Conservation (phyloP, 495 filamentous ascomycete genomes). For the Trichodelitschia bisporula region DNA sequence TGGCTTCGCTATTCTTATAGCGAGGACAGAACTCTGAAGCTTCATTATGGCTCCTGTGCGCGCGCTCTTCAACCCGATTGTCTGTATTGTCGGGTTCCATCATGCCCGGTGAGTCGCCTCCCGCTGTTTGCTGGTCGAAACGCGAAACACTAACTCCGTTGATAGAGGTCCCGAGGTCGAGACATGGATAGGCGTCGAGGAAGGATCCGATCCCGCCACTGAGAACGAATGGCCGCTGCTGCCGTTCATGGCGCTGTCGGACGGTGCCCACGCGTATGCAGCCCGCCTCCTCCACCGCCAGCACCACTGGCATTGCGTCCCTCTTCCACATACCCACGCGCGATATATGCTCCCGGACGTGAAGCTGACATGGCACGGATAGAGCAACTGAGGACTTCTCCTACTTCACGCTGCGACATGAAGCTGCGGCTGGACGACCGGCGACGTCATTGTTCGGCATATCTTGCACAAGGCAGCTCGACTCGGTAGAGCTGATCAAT, state of each 20-base stretch:
- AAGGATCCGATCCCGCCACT: slow-evolving; percentile 51
- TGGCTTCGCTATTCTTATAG: too few relatives aligned
- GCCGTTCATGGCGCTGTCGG: slow-evolving; percentile 93
- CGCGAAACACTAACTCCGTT: too few relatives aligned
- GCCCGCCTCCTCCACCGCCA: slow-evolving; percentile 1
- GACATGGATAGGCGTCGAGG: slow-evolving; percentile 59
- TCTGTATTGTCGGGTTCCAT: slow-evolving; percentile 89
- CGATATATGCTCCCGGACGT: background rate
- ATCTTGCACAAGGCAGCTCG: slow-evolving; percentile 78
- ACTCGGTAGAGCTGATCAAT: slow-evolving; percentile 48
- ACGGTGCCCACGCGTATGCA: slow-evolving; percentile 79
- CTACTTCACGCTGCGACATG: slow-evolving; percentile 78
- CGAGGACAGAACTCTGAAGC: too few relatives aligned
- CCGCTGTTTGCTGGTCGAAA: too few relatives aligned
- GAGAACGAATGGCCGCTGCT: slow-evolving; percentile 85
- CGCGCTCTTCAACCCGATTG: slow-evolving; percentile 25
- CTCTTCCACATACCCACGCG: background rate
- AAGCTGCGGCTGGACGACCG: slow-evolving; percentile 18
- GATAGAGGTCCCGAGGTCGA: slow-evolving; percentile 80
- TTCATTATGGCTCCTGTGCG: too few relatives aligned
- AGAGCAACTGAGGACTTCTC: slow-evolving; percentile 81
- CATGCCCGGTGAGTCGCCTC: slow-evolving; percentile 42
- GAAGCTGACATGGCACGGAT: slow-evolving; percentile 2
- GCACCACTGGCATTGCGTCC: background rate
- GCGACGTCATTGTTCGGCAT: slow-evolving; percentile 87